phyloP scores from a whole-genome alignment of 2,329 filamentous ascomycete species.

The Colletotrichum abscissum region DNA sequence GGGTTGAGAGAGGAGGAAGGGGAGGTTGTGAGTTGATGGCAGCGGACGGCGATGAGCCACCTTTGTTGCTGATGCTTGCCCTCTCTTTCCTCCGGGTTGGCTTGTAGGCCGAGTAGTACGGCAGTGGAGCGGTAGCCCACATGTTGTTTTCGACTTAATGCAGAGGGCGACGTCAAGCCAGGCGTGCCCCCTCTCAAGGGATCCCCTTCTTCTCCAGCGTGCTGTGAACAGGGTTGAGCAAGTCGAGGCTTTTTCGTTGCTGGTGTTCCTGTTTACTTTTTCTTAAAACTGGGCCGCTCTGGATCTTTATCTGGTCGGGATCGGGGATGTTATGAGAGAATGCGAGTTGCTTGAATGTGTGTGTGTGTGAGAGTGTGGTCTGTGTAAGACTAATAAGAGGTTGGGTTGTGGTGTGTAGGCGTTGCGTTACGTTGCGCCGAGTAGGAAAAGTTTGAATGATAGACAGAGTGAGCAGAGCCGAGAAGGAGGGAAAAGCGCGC shows the following conservation, averaged over 20 bases:
- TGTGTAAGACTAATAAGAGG: not conserved
- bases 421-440: not conserved
- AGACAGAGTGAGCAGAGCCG: not conserved
- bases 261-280: constrained; percentile 5
- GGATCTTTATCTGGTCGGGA: constrained; percentile 23
- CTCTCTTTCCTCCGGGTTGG: constrained; percentile 21
- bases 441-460: not conserved
- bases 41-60: constrained; percentile 27
- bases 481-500: not conserved
- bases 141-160: constrained; percentile 36
- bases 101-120: constrained; percentile 39
- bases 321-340: constrained; percentile 6
- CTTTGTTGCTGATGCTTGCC: constrained; percentile 32
- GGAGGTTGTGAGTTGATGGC: not conserved
- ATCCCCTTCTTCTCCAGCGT: constrained; percentile 32
- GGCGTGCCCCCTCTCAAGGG: constrained; percentile 34
- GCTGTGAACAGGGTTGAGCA: constrained; percentile 5
- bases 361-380: not conserved
- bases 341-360: constrained; percentile 8
- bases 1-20: constrained; percentile 24
- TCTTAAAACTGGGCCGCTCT: constrained; percentile 28
- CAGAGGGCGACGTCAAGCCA: constrained; percentile 37
- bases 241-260: constrained; percentile 25
- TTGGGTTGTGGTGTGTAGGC: constrained; percentile 1
- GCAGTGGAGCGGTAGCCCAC: constrained; percentile 37